Conservation (phyloP, 1,284 basidiomycete genomes). For the Pholiota adiposa region DNA sequence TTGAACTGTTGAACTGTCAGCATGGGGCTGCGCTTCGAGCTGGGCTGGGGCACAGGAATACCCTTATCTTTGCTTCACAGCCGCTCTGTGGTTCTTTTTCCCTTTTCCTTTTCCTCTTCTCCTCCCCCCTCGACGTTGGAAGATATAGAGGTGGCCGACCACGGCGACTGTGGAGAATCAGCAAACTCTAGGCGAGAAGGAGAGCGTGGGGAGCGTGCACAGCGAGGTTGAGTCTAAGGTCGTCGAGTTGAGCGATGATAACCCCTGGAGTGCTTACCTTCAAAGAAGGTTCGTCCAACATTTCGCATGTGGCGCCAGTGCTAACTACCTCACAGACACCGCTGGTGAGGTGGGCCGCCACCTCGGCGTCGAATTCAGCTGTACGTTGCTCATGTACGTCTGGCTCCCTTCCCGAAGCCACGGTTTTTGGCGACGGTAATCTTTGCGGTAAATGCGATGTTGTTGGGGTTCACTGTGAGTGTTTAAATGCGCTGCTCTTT, state of each 20-base stretch:
- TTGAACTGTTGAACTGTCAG: too few species aligned
- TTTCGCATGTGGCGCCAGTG: background rate
- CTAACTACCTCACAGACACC: conserved; percentile 32
- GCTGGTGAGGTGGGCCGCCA: conserved; percentile 57
- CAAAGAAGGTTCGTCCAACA: conserved; percentile 21
- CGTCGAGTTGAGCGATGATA: conserved; percentile 1
- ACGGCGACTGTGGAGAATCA: background rate
- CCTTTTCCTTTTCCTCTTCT: background rate
- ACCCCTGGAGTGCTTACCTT: conserved; percentile 24
- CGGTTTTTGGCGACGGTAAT: conserved; percentile 50
- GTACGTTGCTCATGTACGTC: conserved; percentile 47
- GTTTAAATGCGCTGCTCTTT: too few species aligned
- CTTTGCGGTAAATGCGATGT: conserved; percentile 51
- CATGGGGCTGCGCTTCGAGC: background rate
- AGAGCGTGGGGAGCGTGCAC: background rate
- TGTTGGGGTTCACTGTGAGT: conserved; percentile 58
- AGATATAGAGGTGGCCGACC: background rate
- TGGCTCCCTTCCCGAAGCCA: conserved; percentile 31
- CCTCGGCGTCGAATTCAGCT: conserved; percentile 51
- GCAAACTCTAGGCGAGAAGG: conserved; percentile 6
- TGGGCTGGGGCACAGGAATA: too few species aligned
- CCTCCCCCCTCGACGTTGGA: background rate
- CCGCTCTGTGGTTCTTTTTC: too few species aligned
- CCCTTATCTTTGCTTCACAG: background rate
- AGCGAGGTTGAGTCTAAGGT: background rate